Evolutionary conservation across 202 grass and related monocot genomes (phyloP).

Genomic region (Brachypodium distachyon): DNA sequence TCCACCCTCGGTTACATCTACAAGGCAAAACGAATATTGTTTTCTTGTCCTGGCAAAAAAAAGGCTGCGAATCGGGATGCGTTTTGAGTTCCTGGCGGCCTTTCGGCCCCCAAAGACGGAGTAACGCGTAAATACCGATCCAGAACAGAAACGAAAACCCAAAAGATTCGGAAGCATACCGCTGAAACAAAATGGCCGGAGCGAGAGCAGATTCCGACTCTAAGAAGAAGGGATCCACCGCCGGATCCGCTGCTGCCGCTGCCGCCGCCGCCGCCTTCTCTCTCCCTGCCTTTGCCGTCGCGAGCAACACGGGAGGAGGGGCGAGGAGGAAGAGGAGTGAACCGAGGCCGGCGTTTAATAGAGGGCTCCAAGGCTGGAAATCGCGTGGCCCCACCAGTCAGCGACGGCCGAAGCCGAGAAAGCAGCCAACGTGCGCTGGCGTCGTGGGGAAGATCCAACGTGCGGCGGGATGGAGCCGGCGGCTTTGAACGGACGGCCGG

Average conservation of each 20-base stretch:
- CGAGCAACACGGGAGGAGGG: background rate
- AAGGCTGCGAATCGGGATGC: background rate
- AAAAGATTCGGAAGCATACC: background rate
- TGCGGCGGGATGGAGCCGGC: conserved; percentile 1
- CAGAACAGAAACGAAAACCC: background rate
- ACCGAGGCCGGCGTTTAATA: background rate
- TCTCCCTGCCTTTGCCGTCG: background rate
- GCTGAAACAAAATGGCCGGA: background rate
- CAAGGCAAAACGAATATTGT: background rate
- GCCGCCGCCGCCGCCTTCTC: background rate
- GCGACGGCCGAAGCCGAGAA: background rate
- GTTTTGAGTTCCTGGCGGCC: background rate
- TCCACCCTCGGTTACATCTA: background rate
- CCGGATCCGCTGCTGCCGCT: background rate
- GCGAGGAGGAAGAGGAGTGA: background rate
- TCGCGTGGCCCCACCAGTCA: background rate
- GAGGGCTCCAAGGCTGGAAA: background rate
- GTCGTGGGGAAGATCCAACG: background rate
- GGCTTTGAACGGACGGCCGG: background rate
- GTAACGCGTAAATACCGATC: no score
- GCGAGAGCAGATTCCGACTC: background rate
- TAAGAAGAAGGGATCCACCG: background rate
- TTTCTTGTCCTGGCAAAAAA: background rate
- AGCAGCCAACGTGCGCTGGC: background rate
- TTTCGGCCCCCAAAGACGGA: no score